Evolutionary conservation across 805 yeast genomes (phyloP).

Genomic region (Candida morakotiae): DNA sequence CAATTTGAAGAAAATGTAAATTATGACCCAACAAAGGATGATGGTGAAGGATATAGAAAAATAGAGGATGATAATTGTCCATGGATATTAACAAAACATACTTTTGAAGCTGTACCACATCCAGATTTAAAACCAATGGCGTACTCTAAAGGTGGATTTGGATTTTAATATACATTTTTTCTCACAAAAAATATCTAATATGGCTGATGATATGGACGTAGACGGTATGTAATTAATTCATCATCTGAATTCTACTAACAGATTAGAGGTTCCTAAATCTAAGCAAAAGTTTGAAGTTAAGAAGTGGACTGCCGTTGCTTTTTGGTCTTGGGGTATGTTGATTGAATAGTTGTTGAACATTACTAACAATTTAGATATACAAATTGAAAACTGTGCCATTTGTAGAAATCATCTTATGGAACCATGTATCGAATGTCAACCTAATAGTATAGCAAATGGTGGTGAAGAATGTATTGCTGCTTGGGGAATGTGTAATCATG

Average conservation of each 20-base stretch:
- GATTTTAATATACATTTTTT: conserved; percentile 16
- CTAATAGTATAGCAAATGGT: conserved; percentile 51
- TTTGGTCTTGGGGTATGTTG: conserved; percentile 92
- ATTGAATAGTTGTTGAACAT: not conserved
- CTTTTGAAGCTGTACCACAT: conserved; percentile 81
- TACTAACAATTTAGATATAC: conserved; percentile 47
- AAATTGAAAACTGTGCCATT: conserved; percentile 94
- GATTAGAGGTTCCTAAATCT: not conserved
- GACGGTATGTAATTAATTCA: conserved; percentile 5
- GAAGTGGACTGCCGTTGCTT: conserved; percentile 99
- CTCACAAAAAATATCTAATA: not conserved
- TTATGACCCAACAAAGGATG: conserved; percentile 43
- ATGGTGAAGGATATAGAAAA: conserved; percentile 38
- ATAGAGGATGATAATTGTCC: conserved; percentile 37
- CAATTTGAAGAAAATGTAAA: conserved; percentile 51
- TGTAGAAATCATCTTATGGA: conserved; percentile 98
- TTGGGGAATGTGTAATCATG: conserved; percentile 96
- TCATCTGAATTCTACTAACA: not conserved
- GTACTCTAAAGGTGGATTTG: conserved; percentile 49
- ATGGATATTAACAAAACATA: conserved; percentile 48
- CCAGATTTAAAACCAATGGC: conserved; percentile 96
- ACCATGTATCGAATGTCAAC: conserved; percentile 95
- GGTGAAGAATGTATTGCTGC: conserved; percentile 87
- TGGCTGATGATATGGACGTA: conserved; percentile 2
- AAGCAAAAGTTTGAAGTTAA: conserved; percentile 85